Conservation (phyloP, 345 rosid species). For the Bruguiera parviflora region DNA sequence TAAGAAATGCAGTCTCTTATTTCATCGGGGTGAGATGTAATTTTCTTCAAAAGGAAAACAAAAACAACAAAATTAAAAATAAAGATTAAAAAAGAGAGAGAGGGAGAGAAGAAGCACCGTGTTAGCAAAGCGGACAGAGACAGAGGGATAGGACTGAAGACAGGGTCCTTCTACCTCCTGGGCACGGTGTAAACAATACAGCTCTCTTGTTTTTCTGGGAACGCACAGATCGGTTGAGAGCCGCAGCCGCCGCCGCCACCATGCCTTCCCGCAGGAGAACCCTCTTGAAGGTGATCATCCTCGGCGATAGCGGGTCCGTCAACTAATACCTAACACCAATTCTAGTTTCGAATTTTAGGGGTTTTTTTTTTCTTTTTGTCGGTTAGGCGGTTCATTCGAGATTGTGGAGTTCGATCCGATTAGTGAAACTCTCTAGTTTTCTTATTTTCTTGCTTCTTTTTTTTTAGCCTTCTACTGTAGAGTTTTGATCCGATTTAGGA, state of each 20-base stretch:
- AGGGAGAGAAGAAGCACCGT: not conserved
- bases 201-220: no score
- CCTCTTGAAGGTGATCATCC: constrained; percentile 33
- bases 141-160: not conserved
- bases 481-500: not conserved
- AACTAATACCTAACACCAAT: not conserved
- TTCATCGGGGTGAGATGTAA: no score
- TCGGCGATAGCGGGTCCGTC: constrained; percentile 34
- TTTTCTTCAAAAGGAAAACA: no score
- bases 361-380: not conserved
- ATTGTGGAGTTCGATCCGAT: not conserved
- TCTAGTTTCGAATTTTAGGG: not conserved
- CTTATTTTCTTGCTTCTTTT: not conserved
- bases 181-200: no score
- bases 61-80: not conserved
- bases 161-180: not conserved
- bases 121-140: not conserved
- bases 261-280: constrained; percentile 35
- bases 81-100: not conserved
- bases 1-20: no score
- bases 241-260: not conserved
- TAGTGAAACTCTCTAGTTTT: not conserved
- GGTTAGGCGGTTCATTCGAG: constrained; percentile 8
- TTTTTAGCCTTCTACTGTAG: not conserved
- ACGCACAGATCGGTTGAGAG: not conserved